These are phyloP conservation scores for Zoysia japonica DNA, from an alignment of 176 grass and related monocot species.

Conservation along the genomic window DNA sequence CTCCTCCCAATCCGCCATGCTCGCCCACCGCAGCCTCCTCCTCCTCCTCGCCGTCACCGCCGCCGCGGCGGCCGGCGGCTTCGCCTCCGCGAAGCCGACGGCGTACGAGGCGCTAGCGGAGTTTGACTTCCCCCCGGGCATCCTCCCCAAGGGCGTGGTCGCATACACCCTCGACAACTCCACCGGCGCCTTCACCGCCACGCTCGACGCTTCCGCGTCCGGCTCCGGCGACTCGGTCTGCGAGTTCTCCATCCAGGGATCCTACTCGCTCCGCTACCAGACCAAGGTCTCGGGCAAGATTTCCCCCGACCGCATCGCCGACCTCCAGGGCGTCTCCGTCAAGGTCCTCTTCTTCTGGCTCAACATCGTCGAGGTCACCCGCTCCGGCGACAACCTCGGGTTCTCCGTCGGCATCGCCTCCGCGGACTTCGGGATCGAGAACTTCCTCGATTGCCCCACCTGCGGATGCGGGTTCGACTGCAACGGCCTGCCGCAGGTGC, in stretches of 20 bases:
- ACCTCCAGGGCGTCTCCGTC: constrained; percentile 76
- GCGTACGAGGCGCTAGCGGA: constrained; percentile 72
- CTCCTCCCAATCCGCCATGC: constrained; percentile 30
- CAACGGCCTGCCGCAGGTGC: constrained; percentile 17
- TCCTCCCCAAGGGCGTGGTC: constrained; percentile 68
- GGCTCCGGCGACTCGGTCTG: constrained; percentile 45
- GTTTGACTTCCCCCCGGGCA: constrained; percentile 75
- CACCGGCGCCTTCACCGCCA: constrained; percentile 79
- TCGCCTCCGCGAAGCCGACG: constrained; percentile 38
- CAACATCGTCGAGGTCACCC: constrained; percentile 86
- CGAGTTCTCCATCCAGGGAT: constrained; percentile 77
- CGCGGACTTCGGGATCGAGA: constrained; percentile 75
- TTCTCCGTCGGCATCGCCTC: constrained; percentile 95
- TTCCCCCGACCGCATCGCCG: constrained; percentile 42
- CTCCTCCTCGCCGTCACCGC: constrained; percentile 19
- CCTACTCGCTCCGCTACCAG: constrained; percentile 86
- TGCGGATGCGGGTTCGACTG: constrained; percentile 95
- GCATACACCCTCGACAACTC: constrained; percentile 67
- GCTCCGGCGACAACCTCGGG: constrained; percentile 54
- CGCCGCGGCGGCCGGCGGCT: not conserved
- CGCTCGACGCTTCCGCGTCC: constrained; percentile 46
- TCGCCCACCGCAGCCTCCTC: constrained; percentile 11
- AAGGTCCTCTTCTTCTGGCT: constrained; percentile 91
- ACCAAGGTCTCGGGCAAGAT: constrained; percentile 71
- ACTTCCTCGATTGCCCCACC: constrained; percentile 75